Percentiles rank a stretch among this genome's conserved stretches.
These are phyloP conservation scores for Dothideomycetes sp. DNA, from an alignment of 2,329 filamentous ascomycete genomes.

Conservation along the genomic window DNA sequence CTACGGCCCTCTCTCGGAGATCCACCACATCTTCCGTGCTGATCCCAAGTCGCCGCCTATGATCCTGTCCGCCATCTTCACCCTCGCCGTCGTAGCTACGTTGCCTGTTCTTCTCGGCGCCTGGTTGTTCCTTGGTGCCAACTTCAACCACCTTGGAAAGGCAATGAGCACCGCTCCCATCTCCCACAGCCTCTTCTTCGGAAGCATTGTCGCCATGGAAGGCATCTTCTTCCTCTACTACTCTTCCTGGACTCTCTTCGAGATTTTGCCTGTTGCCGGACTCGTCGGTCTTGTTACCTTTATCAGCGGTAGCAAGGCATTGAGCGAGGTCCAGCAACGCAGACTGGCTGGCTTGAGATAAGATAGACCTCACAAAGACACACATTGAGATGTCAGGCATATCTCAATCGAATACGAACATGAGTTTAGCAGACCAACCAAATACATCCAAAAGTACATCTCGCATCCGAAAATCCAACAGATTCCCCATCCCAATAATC, in stretches of 20 bases:
- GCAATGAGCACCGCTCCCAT: slow-evolving; percentile 69
- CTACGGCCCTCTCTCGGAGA: slow-evolving; percentile 76
- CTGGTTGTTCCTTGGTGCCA: slow-evolving; percentile 75
- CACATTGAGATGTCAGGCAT: not conserved
- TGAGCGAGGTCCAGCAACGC: slow-evolving; percentile 86
- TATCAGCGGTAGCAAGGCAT: slow-evolving; percentile 77
- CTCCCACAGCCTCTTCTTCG: slow-evolving; percentile 76
- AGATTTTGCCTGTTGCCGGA: slow-evolving; percentile 65
- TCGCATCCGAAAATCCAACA: too few relatives aligned
- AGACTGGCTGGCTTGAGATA: slow-evolving; percentile 63
- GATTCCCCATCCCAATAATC: not conserved
- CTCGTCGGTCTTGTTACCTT: slow-evolving; percentile 64
- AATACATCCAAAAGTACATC: slow-evolving; percentile 9
- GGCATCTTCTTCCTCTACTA: slow-evolving; percentile 94
- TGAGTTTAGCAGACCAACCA: slow-evolving; percentile 11
- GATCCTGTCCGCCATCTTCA: slow-evolving; percentile 70
- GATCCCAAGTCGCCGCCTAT: slow-evolving; percentile 74
- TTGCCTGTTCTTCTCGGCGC: slow-evolving; percentile 63
- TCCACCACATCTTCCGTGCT: slow-evolving; percentile 79
- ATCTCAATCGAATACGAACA: not conserved
- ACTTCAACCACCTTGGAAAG: slow-evolving; percentile 65
- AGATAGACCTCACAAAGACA: not conserved
- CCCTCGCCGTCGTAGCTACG: slow-evolving; percentile 60
- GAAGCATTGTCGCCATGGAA: slow-evolving; percentile 80
- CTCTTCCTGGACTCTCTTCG: slow-evolving; percentile 82